Percentiles rank a stretch among this genome's conserved stretches.
Conservation (phyloP, 805 yeast species). For the Kluyveromyces siamensis region DNA sequence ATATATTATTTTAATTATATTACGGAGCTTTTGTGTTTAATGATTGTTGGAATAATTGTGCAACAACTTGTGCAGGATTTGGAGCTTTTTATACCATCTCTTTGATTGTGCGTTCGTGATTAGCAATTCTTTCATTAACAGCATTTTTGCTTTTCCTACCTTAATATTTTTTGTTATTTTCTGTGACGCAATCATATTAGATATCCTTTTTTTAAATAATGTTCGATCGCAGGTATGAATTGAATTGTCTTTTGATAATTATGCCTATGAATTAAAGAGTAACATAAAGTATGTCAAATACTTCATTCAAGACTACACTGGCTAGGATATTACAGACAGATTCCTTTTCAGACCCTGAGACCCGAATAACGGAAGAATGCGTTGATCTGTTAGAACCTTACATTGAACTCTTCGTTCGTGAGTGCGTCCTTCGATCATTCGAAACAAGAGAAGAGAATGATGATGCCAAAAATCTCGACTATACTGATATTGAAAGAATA, state of each 20-base stretch:
- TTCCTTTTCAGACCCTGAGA: constrained; percentile 13
- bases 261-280: neutral
- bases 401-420: constrained; percentile 22
- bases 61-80: too few species aligned
- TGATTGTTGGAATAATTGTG: neutral
- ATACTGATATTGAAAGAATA: constrained; percentile 23
- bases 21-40: neutral
- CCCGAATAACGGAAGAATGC: constrained; percentile 17
- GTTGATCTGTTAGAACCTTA: constrained; percentile 16
- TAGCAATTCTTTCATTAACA: too few species aligned
- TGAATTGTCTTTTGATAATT: neutral
- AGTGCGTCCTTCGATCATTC: constrained; percentile 22
- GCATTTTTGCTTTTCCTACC: too few species aligned
- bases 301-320: constrained; percentile 16
- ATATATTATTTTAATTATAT: neutral
- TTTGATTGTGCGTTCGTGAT: too few species aligned
- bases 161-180: too few species aligned
- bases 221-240: neutral
- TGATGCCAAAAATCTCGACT: constrained; percentile 10
- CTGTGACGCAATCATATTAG: too few species aligned
- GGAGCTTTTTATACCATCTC: too few species aligned
- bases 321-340: constrained; percentile 16
- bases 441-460: constrained; percentile 15
- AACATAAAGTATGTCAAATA: constrained; percentile 2
- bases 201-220: too few species aligned